Conservation (phyloP, 2,329 filamentous ascomycete species). For the Chrysoporthe puriensis region DNA sequence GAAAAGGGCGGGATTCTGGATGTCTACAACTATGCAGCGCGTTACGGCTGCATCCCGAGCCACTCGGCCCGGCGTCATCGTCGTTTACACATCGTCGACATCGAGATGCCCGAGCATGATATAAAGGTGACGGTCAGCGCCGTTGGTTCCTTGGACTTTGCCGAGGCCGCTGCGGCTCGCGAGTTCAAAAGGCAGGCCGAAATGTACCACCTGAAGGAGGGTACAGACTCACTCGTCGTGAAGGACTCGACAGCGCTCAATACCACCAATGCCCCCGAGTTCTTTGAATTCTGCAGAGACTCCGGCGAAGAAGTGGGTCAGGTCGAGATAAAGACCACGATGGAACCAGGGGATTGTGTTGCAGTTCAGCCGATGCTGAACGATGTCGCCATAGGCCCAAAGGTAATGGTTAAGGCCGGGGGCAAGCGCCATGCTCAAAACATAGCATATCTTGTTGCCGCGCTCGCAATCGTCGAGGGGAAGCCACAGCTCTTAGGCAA, state of each 20-base stretch:
- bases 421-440: neutral
- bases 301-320: neutral
- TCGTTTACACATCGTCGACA: neutral
- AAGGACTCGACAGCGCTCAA: slow-evolving; percentile 7
- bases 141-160: neutral
- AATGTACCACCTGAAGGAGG: slow-evolving; percentile 5
- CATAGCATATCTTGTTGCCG: slow-evolving; percentile 7
- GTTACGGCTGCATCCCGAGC: slow-evolving; percentile 10
- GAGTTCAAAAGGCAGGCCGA: slow-evolving; percentile 20
- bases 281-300: slow-evolving; percentile 14
- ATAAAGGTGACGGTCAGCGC: slow-evolving; percentile 2
- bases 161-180: slow-evolving; percentile 10
- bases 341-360: neutral
- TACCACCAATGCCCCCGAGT: neutral
- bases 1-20: slow-evolving; percentile 4
- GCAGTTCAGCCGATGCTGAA: neutral
- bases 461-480: neutral
- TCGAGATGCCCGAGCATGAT: slow-evolving; percentile 19
- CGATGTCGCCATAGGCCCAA: neutral
- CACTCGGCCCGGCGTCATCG: neutral
- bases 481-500: slow-evolving; percentile 1
- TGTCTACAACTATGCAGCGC: slow-evolving; percentile 22
- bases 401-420: neutral
- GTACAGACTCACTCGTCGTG: neutral
- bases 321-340: neutral